phyloP scores from a whole-genome alignment of 2,329 filamentous ascomycete species.

The Talaromyces rugulosus region DNA sequence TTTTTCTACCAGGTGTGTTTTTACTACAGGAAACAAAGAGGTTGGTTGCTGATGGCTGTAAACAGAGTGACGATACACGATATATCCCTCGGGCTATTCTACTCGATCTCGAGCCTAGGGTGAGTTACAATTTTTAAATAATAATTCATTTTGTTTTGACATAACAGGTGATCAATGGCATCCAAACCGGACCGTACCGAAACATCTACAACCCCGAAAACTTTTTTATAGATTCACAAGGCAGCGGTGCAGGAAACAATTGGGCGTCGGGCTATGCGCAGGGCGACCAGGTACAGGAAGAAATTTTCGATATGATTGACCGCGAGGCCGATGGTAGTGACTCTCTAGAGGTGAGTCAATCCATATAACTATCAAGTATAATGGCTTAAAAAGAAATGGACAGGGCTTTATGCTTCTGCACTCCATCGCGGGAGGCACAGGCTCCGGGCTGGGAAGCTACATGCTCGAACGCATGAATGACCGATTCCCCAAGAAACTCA shows the following conservation, averaged over 20 bases:
- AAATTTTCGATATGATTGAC: conserved; percentile 99
- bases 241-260: conserved; percentile 92
- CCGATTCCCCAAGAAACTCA: conserved; percentile 96
- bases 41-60: background rate
- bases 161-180: conserved; percentile 75
- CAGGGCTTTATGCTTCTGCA: conserved; percentile 97
- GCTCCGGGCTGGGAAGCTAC: conserved; percentile 92
- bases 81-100: conserved; percentile 96
- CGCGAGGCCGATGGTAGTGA: conserved; percentile 97
- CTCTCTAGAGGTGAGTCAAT: conserved; percentile 69
- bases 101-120: conserved; percentile 88
- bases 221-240: conserved; percentile 94
- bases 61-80: conserved; percentile 88
- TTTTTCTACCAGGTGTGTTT: conserved; percentile 78
- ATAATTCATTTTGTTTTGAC: background rate
- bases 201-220: conserved; percentile 99
- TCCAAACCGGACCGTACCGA: conserved; percentile 89
- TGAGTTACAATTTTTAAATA: conserved; percentile 35
- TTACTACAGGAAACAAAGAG: background rate
- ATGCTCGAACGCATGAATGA: conserved; percentile 94
- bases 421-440: conserved; percentile 94
- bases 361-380: background rate
- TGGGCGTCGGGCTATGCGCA: conserved; percentile 97
- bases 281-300: conserved; percentile 86
- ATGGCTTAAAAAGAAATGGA: background rate